These are phyloP conservation scores for Aschersonia sp. DNA, from an alignment of 2,329 filamentous ascomycete species.

Conservation along the genomic window DNA sequence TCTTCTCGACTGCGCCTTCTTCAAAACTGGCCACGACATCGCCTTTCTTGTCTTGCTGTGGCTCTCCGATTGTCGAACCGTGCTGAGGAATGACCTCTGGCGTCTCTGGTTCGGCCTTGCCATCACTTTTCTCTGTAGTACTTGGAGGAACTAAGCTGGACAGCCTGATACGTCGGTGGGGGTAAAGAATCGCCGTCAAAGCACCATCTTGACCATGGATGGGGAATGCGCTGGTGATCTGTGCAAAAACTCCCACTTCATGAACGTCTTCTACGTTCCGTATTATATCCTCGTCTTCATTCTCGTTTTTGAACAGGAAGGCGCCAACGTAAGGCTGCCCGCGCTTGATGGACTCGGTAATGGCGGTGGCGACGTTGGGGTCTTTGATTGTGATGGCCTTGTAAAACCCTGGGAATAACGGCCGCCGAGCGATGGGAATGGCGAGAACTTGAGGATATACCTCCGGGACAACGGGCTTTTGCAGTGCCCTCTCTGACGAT, in stretches of 20 bases:
- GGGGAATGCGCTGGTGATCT: slow-evolving; percentile 93
- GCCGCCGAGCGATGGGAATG: slow-evolving; percentile 86
- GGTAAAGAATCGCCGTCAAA: slow-evolving; percentile 88
- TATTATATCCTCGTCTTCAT: slow-evolving; percentile 86
- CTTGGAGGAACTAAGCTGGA: slow-evolving; percentile 65
- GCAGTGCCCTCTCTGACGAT: slow-evolving; percentile 57
- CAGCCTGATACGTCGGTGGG: slow-evolving; percentile 85
- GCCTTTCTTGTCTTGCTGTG: slow-evolving; percentile 57
- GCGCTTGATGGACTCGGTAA: slow-evolving; percentile 91
- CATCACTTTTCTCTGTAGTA: slow-evolving; percentile 33
- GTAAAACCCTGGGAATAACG: slow-evolving; percentile 94
- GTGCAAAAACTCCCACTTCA: slow-evolving; percentile 91
- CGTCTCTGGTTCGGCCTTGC: slow-evolving; percentile 30
- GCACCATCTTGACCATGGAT: slow-evolving; percentile 73
- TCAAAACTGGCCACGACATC: slow-evolving; percentile 97
- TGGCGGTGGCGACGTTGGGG: slow-evolving; percentile 77
- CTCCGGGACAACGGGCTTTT: slow-evolving; percentile 83
- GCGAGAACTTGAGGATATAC: slow-evolving; percentile 96
- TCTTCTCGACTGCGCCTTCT: slow-evolving; percentile 55
- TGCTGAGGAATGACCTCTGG: slow-evolving; percentile 48
- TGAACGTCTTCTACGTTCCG: slow-evolving; percentile 83
- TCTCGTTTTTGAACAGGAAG: slow-evolving; percentile 94
- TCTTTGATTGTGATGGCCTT: slow-evolving; percentile 97
- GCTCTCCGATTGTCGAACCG: slow-evolving; percentile 31
- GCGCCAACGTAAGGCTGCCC: slow-evolving; percentile 96